Conservation (phyloP, 441 rosid species). For the Biscutella laevigata region DNA sequence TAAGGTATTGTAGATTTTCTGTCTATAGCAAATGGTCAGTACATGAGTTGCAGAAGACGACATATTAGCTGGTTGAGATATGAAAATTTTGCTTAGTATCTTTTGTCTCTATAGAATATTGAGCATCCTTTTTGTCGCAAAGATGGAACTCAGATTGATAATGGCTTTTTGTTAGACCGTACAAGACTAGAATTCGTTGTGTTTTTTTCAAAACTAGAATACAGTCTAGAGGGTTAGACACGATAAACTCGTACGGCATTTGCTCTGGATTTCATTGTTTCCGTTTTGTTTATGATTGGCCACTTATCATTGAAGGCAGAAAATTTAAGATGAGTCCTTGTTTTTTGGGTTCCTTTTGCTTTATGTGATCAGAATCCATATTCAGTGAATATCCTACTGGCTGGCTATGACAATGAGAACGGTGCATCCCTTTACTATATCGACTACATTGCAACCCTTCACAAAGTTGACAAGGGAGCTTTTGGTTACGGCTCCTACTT, state of each 20-base stretch:
- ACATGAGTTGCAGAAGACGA: background rate
- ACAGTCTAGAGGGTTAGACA: background rate
- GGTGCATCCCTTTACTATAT: constrained; percentile 90
- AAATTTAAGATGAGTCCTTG: background rate
- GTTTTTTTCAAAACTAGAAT: background rate
- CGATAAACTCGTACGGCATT: background rate
- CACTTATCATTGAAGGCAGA: background rate
- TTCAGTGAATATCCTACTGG: constrained; percentile 74
- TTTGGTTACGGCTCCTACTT: constrained; percentile 92
- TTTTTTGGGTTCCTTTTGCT: background rate
- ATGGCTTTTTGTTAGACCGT: background rate
- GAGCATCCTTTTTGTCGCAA: background rate
- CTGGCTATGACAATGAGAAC: constrained; percentile 79
- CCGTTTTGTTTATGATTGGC: background rate
- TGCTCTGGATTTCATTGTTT: background rate
- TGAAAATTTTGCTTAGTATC: too few relatives aligned
- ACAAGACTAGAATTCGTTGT: background rate
- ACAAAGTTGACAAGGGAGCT: constrained; percentile 95
- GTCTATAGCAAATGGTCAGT: background rate
- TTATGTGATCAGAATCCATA: constrained; percentile 59
- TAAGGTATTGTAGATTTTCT: background rate
- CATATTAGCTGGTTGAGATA: too few relatives aligned
- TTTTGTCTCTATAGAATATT: too few relatives aligned
- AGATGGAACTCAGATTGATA: background rate
- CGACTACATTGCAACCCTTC: constrained; percentile 88